These are phyloP conservation scores for Inonotus hispidus DNA, from an alignment of 1,284 basidiomycete species.

Conservation along the genomic window DNA sequence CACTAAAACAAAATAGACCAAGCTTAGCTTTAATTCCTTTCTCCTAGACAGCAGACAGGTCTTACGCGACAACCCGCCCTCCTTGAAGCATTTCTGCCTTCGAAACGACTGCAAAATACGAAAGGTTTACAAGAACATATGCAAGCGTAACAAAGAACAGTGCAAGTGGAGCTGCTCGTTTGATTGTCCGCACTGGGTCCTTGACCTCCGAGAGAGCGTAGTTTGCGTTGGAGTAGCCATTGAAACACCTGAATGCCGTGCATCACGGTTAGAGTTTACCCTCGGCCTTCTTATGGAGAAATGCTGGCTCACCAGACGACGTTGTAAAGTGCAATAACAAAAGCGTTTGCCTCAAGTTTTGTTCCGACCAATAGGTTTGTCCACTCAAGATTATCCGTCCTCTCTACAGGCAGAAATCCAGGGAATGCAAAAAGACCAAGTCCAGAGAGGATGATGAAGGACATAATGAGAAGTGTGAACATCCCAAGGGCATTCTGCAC, in stretches of 20 bases:
- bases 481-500: slow-evolving; percentile 63
- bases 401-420: slow-evolving; percentile 39
- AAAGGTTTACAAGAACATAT: slow-evolving; percentile 59
- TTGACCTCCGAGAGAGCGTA: slow-evolving; percentile 65
- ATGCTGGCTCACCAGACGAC: slow-evolving; percentile 51
- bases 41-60: slow-evolving; percentile 8
- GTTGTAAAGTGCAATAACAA: slow-evolving; percentile 58
- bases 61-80: slow-evolving; percentile 56
- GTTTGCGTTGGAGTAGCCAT: slow-evolving; percentile 67
- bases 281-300: background rate
- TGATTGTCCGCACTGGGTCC: slow-evolving; percentile 62
- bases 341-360: slow-evolving; percentile 42
- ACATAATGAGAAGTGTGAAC: slow-evolving; percentile 58
- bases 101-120: slow-evolving; percentile 64
- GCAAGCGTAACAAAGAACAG: slow-evolving; percentile 47
- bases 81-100: slow-evolving; percentile 60
- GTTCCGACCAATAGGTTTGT: slow-evolving; percentile 52
- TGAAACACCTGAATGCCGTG: slow-evolving; percentile 47
- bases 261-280: background rate
- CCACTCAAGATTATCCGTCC: slow-evolving; percentile 49
- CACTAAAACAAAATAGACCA: slow-evolving; percentile 31
- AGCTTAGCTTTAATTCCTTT: background rate
- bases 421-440: slow-evolving; percentile 45
- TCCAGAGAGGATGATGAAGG: slow-evolving; percentile 53
- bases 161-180: slow-evolving; percentile 58